Conservation (phyloP, 1,284 basidiomycete genomes). For the Golubevia pallescens region DNA sequence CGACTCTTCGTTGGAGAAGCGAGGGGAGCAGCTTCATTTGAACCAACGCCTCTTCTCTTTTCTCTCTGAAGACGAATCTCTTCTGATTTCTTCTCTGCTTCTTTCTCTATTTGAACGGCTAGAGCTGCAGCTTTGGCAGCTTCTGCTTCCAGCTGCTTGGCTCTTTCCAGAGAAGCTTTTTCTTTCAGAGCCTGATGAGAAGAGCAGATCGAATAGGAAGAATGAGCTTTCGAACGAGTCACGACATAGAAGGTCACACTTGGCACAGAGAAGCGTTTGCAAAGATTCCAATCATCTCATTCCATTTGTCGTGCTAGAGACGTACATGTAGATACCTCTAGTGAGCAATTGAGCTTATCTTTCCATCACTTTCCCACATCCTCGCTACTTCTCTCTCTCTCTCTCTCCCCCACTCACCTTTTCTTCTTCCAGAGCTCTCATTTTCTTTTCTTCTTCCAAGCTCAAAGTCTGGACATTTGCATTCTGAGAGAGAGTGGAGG, state of each 20-base stretch:
- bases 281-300: neutral
- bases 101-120: conserved; percentile 38
- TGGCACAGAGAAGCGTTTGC: too few species aligned
- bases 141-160: conserved; percentile 19
- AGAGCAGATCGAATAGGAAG: conserved; percentile 4
- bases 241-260: too few species aligned
- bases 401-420: conserved; percentile 9
- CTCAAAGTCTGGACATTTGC: conserved; percentile 31
- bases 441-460: conserved; percentile 54
- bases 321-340: neutral
- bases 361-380: neutral
- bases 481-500: conserved; percentile 8
- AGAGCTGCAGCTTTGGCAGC: conserved; percentile 39
- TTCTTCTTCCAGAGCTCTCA: conserved; percentile 39
- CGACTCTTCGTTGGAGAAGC: neutral
- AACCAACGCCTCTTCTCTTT: neutral
- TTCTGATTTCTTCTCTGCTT: conserved; percentile 36
- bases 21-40: neutral
- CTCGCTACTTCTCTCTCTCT: neutral
- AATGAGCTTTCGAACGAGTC: neutral
- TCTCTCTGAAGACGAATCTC: conserved; percentile 31
- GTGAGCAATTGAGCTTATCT: conserved; percentile 1
- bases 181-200: conserved; percentile 14
- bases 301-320: conserved; percentile 6
- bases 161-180: conserved; percentile 11